Conservation (phyloP, 1,284 basidiomycete genomes). For the Irpex sp. region DNA sequence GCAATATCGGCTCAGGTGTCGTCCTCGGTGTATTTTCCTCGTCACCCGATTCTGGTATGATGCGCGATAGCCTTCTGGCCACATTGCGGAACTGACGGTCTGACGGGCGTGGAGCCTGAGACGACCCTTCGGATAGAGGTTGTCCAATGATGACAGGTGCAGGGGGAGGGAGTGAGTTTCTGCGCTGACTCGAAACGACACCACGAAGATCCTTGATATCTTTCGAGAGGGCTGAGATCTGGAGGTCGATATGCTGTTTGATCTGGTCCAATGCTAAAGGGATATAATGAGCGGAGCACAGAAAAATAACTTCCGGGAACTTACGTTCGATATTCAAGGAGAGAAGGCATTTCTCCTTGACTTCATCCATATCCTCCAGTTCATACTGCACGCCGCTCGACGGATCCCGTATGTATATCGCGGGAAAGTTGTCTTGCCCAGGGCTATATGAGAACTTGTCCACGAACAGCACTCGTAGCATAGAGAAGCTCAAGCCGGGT, state of each 20-base stretch:
- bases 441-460: constrained; percentile 96
- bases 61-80: constrained; percentile 66
- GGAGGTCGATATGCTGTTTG: constrained; percentile 94
- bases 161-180: constrained; percentile 36
- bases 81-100: constrained; percentile 70
- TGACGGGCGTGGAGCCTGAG: constrained; percentile 56
- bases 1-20: constrained; percentile 34
- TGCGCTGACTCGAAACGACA: constrained; percentile 51
- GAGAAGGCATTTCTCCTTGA: constrained; percentile 84
- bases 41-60: constrained; percentile 38
- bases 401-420: constrained; percentile 92
- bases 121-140: constrained; percentile 57
- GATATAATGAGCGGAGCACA: constrained; percentile 12
- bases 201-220: constrained; percentile 90
- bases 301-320: too few relatives aligned
- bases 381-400: constrained; percentile 93
- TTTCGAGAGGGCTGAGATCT: constrained; percentile 81
- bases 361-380: constrained; percentile 92
- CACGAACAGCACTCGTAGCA: constrained; percentile 85
- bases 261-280: constrained; percentile 94
- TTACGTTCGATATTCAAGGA: constrained; percentile 96
- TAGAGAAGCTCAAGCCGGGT: constrained; percentile 65
- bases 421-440: constrained; percentile 90
- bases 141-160: constrained; percentile 43
- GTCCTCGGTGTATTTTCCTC: constrained; percentile 25